A percentile compares a stretch with the other conserved stretches of the same genome.
Conservation (phyloP, 1,284 basidiomycete genomes). For the Boletus mariae region DNA sequence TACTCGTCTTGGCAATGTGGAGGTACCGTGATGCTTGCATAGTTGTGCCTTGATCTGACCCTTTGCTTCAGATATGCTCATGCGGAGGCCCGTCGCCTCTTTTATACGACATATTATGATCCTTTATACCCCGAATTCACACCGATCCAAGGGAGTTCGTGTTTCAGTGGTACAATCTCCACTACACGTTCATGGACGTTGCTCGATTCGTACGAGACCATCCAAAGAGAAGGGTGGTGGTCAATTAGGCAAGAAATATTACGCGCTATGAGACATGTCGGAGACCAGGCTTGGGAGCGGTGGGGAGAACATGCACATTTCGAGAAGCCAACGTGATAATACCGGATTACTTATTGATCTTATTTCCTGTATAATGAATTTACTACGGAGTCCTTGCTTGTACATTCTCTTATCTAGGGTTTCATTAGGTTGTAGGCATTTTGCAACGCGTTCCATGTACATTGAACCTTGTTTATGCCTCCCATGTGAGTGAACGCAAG, state of each 20-base stretch:
- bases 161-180: conserved; percentile 20
- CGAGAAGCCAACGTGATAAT: conserved; percentile 32
- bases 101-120: conserved; percentile 65
- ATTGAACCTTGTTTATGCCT: conserved; percentile 18
- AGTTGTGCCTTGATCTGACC: conserved; percentile 3
- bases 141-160: conserved; percentile 22
- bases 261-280: conserved; percentile 23
- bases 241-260: conserved; percentile 24
- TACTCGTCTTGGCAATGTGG: conserved; percentile 36
- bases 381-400: conserved; percentile 16
- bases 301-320: conserved; percentile 31
- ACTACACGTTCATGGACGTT: conserved; percentile 29
- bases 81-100: conserved; percentile 41
- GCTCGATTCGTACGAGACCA: conserved; percentile 28
- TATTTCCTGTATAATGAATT: conserved; percentile 12
- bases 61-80: conserved; percentile 36
- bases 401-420: conserved; percentile 6
- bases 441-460: neutral
- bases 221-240: conserved; percentile 30
- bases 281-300: conserved; percentile 29
- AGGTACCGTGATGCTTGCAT: conserved; percentile 24
- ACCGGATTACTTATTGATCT: conserved; percentile 14
- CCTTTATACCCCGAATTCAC: conserved; percentile 69
- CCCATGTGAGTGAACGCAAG: conserved; percentile 24
- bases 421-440: neutral